phyloP scores from a whole-genome alignment of 495 filamentous ascomycete genomes.

The Penicillium riverlandense region DNA sequence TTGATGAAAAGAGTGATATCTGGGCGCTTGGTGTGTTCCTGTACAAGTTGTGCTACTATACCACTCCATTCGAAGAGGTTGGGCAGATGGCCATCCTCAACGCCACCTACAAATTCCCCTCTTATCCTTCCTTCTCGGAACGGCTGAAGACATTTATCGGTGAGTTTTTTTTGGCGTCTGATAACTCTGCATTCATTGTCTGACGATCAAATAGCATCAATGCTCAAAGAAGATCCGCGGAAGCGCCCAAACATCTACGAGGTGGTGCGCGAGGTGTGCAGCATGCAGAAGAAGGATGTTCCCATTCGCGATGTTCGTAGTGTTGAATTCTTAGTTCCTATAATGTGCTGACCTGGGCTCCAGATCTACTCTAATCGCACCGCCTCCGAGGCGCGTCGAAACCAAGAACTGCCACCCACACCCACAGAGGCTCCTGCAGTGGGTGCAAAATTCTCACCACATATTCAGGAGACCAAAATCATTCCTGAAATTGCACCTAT shows the following conservation, averaged over 20 bases:
- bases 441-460: conserved; percentile 62
- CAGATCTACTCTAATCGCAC: conserved; percentile 79
- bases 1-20: conserved; percentile 98
- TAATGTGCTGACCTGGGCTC: conserved; percentile 8
- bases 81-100: conserved; percentile 98
- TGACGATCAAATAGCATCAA: conserved; percentile 52
- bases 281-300: conserved; percentile 80
- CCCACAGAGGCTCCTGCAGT: conserved; percentile 51
- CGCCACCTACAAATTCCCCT: conserved; percentile 87
- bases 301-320: conserved; percentile 84
- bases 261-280: conserved; percentile 75
- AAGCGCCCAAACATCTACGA: conserved; percentile 90
- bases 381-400: conserved; percentile 52
- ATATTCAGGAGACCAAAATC: conserved; percentile 55
- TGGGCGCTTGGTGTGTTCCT: conserved; percentile 94
- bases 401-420: conserved; percentile 54
- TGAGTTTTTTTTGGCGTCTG: conserved; percentile 32
- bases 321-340: not conserved
- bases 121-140: conserved; percentile 83
- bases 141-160: conserved; percentile 86
- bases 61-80: conserved; percentile 95
- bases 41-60: conserved; percentile 99
- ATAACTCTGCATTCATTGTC: no score
- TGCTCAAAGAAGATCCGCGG: conserved; percentile 80
- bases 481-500: conserved; percentile 93